Conservation (phyloP, 345 rosid genomes). For the Eucalyptus sp. region DNA sequence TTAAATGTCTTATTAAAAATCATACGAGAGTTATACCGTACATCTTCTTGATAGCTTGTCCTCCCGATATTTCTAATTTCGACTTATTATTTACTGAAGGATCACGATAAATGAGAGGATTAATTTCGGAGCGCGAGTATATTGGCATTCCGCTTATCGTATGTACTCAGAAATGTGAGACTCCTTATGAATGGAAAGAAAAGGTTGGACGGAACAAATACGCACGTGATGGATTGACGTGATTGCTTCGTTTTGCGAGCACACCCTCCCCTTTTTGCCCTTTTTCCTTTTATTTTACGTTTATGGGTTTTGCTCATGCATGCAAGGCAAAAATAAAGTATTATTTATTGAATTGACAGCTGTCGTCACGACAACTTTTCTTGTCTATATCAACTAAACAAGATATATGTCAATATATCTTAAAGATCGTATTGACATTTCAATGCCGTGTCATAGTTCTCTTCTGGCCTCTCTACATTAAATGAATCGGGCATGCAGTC, state of each 20-base stretch:
- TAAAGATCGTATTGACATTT: neutral
- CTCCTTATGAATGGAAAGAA: neutral
- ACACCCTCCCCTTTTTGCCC: neutral
- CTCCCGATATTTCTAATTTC: neutral
- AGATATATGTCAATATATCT: neutral
- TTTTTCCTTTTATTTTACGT: neutral
- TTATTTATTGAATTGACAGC: neutral
- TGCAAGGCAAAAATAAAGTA: neutral
- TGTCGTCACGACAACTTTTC: neutral
- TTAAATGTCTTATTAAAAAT: no score
- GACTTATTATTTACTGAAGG: neutral
- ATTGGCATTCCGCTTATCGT: neutral
- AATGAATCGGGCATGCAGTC: neutral
- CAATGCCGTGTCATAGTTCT: neutral
- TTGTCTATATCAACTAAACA: rapidly evolving
- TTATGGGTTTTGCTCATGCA: neutral
- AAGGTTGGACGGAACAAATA: neutral
- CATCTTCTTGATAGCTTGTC: neutral
- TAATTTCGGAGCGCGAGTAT: neutral
- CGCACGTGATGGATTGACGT: neutral
- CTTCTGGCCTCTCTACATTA: neutral
- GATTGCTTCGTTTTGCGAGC: neutral
- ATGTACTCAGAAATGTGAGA: neutral
- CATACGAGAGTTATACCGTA: rapidly evolving
- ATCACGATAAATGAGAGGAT: neutral